phyloP scores from a whole-genome alignment of 208 protist genomes.

The Porcisia hertigi region DNA sequence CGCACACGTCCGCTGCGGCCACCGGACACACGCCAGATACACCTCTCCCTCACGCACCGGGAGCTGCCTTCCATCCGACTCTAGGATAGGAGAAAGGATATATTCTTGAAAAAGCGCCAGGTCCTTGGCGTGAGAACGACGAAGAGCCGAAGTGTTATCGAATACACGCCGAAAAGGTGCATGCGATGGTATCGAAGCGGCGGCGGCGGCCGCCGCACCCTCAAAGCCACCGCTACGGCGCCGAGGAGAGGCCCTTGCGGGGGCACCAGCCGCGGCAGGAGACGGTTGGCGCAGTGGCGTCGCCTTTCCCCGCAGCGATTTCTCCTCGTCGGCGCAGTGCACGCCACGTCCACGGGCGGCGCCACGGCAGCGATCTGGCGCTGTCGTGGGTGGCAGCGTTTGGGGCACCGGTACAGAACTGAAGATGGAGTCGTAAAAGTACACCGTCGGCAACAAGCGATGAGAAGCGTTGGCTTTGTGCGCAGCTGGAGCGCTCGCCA shows the following conservation, averaged over 20 bases:
- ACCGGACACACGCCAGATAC: slow-evolving; percentile 59
- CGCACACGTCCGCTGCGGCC: slow-evolving; percentile 55
- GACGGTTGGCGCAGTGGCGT: slow-evolving; percentile 11
- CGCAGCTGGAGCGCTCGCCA: neutral
- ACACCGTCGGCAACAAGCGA: slow-evolving; percentile 38
- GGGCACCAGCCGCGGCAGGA: neutral
- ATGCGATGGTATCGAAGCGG: slow-evolving; percentile 12
- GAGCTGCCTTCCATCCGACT: slow-evolving; percentile 55
- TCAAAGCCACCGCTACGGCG: neutral
- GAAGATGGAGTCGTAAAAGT: slow-evolving; percentile 54
- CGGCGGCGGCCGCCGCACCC: neutral
- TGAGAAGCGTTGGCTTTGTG: neutral
- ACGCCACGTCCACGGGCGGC: neutral
- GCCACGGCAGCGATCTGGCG: neutral
- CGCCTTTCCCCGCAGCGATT: neutral
- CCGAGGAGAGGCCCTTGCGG: neutral
- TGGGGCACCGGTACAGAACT: slow-evolving; percentile 1
- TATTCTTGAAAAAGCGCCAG: slow-evolving; percentile 70
- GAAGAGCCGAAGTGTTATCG: slow-evolving; percentile 41
- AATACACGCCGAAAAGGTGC: slow-evolving; percentile 8
- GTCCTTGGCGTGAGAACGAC: slow-evolving; percentile 34
- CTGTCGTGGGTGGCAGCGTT: neutral
- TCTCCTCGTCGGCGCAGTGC: neutral
- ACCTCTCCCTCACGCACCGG: slow-evolving; percentile 66
- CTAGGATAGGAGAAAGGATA: slow-evolving; percentile 55